Conservation (phyloP, 345 rosid species). For the Hevea brasiliensis region DNA sequence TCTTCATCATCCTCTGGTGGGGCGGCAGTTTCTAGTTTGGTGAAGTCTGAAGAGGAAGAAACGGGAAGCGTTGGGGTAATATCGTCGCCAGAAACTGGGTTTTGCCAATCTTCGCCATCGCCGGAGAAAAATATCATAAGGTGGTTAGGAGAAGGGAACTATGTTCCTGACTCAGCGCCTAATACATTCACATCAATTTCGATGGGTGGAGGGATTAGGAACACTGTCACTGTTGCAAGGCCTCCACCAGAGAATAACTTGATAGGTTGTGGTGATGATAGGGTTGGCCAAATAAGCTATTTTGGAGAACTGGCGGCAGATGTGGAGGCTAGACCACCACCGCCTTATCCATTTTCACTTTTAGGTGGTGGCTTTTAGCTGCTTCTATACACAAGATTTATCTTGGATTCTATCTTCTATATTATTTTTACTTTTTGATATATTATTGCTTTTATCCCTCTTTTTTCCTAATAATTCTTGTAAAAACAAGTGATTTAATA, state of each 20-base stretch:
- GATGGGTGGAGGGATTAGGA: conserved; percentile 4
- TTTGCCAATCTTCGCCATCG: conserved; percentile 30
- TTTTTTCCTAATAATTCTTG: background rate
- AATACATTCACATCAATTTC: background rate
- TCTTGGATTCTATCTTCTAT: conserved; percentile 31
- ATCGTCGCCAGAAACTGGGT: conserved; percentile 44
- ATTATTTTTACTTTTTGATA: conserved; percentile 5
- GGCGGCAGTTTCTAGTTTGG: conserved; percentile 42
- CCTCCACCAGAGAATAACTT: conserved; percentile 22
- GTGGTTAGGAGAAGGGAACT: conserved; percentile 24
- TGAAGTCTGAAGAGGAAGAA: conserved; percentile 57
- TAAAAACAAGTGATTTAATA: background rate
- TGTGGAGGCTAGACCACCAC: conserved; percentile 42
- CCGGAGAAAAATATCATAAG: conserved; percentile 37
- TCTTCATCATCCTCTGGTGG: conserved; percentile 36
- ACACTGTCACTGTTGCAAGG: conserved; percentile 11
- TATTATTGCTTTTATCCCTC: conserved; percentile 1
- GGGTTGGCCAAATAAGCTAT: conserved; percentile 31
- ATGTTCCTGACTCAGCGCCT: conserved; percentile 1
- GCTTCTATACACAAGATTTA: conserved; percentile 29
- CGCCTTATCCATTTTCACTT: conserved; percentile 81
- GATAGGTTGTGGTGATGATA: conserved; percentile 25
- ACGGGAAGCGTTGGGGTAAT: conserved; percentile 37
- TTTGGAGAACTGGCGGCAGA: conserved; percentile 45
- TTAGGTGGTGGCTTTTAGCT: conserved; percentile 66